Evolutionary conservation across 2,329 filamentous ascomycete species (phyloP), one percentile per base, ranked within the genome.

Genomic region (Drechslerella coelobrocha): DNA sequence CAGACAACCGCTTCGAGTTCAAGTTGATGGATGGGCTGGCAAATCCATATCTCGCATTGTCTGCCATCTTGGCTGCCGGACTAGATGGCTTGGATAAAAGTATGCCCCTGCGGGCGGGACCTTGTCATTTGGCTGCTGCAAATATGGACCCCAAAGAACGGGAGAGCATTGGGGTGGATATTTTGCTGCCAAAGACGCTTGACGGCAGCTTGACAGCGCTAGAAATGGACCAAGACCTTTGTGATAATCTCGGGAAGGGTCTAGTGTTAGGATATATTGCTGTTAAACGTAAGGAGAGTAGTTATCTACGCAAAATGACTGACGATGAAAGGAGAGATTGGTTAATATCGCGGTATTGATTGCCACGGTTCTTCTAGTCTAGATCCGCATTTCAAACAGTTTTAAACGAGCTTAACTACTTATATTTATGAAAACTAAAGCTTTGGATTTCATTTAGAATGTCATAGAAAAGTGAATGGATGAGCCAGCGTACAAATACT

Each of bases 11-110:
- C 6, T 77, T 76, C 45, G 76, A 77, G 52, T 26, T 77, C 8
- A 77, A 76, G 54, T 54, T 75, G 3, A 61, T 76, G 59, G 75
- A 76, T 57, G 76, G 76, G 4, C 50, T 76, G 48, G 74, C 76
- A 8, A 77, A 77, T 52, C 76, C 76, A 2, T 77, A 77, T 48
- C 39, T 76, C 8, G 74, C 72, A 1, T 51, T 77, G 12, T 72
- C 73, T 23, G 73, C 74, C 0, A 68, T 77, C 43, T 43, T 77
- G 21, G 73, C 74, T 1, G 75, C 73, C 1, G 76, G 75, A 3
- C 45, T 75, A 17, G 56, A 71, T 24, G 73, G 73, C 6, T 37
- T 75, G 19, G 19, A 29, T 21, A 66, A 27, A 29, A 31, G n/a
- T 4, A 37, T 21, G 14, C n/a, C 12, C 12, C 19, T 53, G 26